These are phyloP conservation scores for Rhodotorula glutinis DNA, from an alignment of 1,284 basidiomycete genomes.

Conservation along the genomic window DNA sequence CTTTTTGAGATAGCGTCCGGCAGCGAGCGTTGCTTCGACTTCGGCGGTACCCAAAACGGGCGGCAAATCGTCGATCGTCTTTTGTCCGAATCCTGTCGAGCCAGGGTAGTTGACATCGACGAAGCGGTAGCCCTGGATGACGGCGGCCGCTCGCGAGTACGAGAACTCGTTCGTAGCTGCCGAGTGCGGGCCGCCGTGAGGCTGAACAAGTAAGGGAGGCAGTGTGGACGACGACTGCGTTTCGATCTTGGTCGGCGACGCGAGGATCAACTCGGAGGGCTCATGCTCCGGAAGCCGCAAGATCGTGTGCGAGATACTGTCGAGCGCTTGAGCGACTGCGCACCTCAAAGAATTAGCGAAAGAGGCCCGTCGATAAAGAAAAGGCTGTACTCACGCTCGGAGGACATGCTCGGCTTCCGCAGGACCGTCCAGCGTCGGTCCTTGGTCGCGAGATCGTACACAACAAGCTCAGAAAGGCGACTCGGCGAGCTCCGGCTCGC, in stretches of 20 bases:
- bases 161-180: slow-evolving; percentile 54
- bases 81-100: slow-evolving; percentile 61
- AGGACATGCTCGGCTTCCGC: background rate
- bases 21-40: slow-evolving; percentile 62
- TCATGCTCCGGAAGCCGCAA: slow-evolving; percentile 41
- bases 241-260: slow-evolving; percentile 48
- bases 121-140: slow-evolving; percentile 63
- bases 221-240: slow-evolving; percentile 40
- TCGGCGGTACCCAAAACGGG: slow-evolving; percentile 65
- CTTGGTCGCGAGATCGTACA: background rate
- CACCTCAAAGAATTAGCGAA: background rate
- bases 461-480: slow-evolving; percentile 6
- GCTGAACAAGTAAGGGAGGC: slow-evolving; percentile 55
- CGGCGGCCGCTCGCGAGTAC: slow-evolving; percentile 51
- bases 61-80: slow-evolving; percentile 52
- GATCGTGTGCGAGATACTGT: slow-evolving; percentile 18
- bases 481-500: slow-evolving; percentile 57
- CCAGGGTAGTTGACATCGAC: slow-evolving; percentile 57
- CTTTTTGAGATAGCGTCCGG: slow-evolving; percentile 56
- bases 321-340: slow-evolving; percentile 19
- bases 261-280: slow-evolving; percentile 58
- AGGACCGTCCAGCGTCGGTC: slow-evolving; percentile 17
- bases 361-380: background rate
- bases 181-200: slow-evolving; percentile 68
- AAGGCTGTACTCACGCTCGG: slow-evolving; percentile 7